A percentile compares a stretch with the other conserved stretches of the same genome.
Evolutionary conservation across 2,329 filamentous ascomycete genomes (phyloP).

Genomic region (Fusarium hostae): DNA sequence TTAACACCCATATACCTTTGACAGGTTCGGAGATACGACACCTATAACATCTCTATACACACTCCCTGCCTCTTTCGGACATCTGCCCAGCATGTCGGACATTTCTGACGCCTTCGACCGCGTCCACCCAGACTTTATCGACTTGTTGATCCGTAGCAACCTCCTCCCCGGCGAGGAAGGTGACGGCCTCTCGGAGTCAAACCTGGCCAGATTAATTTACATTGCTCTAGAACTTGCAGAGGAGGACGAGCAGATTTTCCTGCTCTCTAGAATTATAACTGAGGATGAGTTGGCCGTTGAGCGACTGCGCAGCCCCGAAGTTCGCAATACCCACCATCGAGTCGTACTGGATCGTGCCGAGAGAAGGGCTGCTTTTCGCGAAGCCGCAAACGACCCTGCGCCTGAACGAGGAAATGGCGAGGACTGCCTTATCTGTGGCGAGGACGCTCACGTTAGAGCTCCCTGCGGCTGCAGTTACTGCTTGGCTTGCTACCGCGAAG

Average conservation of each 20-base stretch:
- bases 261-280: constrained; percentile 37
- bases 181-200: constrained; percentile 12
- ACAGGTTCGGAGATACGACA: not conserved
- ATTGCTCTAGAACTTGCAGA: constrained; percentile 40
- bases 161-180: constrained; percentile 7
- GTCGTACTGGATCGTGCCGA: constrained; percentile 31
- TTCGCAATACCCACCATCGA: constrained; percentile 18
- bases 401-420: not conserved
- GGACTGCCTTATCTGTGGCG: constrained; percentile 36
- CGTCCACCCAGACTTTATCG: constrained; percentile 40
- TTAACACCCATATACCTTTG: not conserved
- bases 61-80: not conserved
- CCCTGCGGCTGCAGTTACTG: constrained; percentile 40
- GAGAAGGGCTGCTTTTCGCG: constrained; percentile 4
- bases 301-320: constrained; percentile 22
- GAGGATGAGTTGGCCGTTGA: constrained; percentile 37
- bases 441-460: not conserved
- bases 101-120: constrained; percentile 5
- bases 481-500: constrained; percentile 29
- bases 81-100: not conserved
- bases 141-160: constrained; percentile 16
- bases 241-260: constrained; percentile 22
- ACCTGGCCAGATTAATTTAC: constrained; percentile 23
- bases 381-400: not conserved
- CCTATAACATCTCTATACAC: too few relatives aligned